Conservation (phyloP, 225 moss, liverwort and hornwort genomes). For the Marchantia paleacea region DNA sequence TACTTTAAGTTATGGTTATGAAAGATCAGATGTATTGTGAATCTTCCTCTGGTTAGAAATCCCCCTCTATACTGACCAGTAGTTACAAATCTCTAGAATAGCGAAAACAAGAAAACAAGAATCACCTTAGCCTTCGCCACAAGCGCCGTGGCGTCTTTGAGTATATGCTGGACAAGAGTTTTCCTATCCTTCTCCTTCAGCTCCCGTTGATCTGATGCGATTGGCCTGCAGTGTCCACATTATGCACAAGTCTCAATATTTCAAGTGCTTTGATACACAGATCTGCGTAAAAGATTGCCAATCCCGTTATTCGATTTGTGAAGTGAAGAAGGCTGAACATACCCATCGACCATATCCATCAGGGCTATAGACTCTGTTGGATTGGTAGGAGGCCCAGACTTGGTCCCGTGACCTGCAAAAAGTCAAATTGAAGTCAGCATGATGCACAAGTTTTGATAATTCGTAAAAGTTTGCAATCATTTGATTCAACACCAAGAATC, state of each 20-base stretch:
- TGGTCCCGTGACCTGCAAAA: slow-evolving; percentile 61
- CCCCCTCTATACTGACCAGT: neutral
- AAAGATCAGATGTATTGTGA: too few relatives aligned
- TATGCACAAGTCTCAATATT: neutral
- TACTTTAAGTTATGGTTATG: too few relatives aligned
- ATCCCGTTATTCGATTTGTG: neutral
- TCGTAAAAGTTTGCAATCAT: too few relatives aligned
- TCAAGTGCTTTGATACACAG: neutral
- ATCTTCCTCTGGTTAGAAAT: neutral
- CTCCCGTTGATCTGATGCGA: slow-evolving; percentile 30
- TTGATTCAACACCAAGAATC: slow-evolving; percentile 24
- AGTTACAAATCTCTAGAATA: neutral
- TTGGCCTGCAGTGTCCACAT: slow-evolving; percentile 30
- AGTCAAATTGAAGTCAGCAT: slow-evolving; percentile 23
- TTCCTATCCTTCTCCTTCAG: slow-evolving; percentile 28
- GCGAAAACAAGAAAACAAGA: neutral
- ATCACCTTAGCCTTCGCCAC: slow-evolving; percentile 47
- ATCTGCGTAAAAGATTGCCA: neutral
- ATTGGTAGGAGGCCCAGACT: slow-evolving; percentile 49
- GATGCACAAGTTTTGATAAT: neutral
- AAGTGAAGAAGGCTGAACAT: slow-evolving; percentile 28
- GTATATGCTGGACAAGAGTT: slow-evolving; percentile 38
- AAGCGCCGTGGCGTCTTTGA: slow-evolving; percentile 34
- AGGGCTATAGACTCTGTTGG: slow-evolving; percentile 68
- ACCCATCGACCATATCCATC: slow-evolving; percentile 70